Evolutionary conservation across 768 basidiomycete genomes (phyloP).

Genomic region (Dioszegia crocea): DNA sequence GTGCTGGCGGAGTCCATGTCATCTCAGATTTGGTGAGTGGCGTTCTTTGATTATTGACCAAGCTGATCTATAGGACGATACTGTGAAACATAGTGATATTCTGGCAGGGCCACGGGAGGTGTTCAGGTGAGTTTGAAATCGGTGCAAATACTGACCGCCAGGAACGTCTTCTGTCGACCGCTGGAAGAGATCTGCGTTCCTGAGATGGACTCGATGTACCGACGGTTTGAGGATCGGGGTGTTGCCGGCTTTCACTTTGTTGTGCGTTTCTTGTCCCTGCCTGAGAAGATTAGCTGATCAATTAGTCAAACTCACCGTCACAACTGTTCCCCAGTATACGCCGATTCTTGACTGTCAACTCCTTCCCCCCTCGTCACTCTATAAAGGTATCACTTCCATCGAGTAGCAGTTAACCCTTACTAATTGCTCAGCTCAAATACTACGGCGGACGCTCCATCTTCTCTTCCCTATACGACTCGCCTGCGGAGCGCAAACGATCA

Average conservation of each 20-base stretch:
- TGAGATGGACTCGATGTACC: constrained; percentile 48
- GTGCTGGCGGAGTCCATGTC: constrained; percentile 57
- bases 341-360: constrained; percentile 63
- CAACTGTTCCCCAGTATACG: constrained; percentile 74
- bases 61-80: constrained; percentile 59
- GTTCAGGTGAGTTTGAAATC: constrained; percentile 55
- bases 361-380: constrained; percentile 30
- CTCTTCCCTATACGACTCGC: constrained; percentile 75
- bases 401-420: not conserved
- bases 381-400: constrained; percentile 25
- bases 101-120: constrained; percentile 70
- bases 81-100: constrained; percentile 76
- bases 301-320: constrained; percentile 73
- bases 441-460: constrained; percentile 72
- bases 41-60: not conserved
- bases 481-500: constrained; percentile 69
- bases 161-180: constrained; percentile 85
- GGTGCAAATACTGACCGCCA: not conserved
- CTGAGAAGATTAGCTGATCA: not conserved
- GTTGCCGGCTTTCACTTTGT: constrained; percentile 61
- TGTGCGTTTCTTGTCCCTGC: constrained; percentile 46
- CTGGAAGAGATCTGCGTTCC: constrained; percentile 71
- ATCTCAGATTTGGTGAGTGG: constrained; percentile 75
- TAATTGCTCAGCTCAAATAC: constrained; percentile 60
- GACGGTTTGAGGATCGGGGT: constrained; percentile 52